A percentile compares a stretch with the other conserved stretches of the same genome.
Evolutionary conservation across 2,329 filamentous ascomycete genomes (phyloP).

Genomic region (Fusarium metavorans): DNA sequence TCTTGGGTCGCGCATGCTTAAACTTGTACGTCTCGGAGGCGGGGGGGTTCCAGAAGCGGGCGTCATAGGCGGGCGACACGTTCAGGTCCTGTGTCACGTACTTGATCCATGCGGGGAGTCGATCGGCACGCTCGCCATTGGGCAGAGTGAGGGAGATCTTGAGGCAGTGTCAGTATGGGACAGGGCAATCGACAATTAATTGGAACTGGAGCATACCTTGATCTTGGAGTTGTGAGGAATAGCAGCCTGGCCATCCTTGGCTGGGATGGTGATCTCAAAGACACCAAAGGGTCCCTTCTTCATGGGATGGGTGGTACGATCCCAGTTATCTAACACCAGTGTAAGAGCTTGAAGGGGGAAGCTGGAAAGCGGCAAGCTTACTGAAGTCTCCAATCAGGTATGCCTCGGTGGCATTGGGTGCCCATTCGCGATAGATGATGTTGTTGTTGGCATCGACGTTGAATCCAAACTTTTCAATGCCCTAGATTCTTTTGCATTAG

Average conservation of each 20-base stretch:
- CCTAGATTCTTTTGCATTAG: constrained; percentile 62
- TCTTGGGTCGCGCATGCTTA: constrained; percentile 84
- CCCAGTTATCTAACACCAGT: constrained; percentile 78
- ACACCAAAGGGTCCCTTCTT: constrained; percentile 86
- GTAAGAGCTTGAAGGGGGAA: constrained; percentile 42
- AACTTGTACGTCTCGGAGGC: constrained; percentile 81
- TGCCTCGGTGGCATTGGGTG: constrained; percentile 86
- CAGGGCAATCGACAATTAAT: neutral
- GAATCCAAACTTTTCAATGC: constrained; percentile 88
- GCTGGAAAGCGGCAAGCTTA: constrained; percentile 56
- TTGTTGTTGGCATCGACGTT: constrained; percentile 85
- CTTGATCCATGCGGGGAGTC: constrained; percentile 96
- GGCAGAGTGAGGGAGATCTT: constrained; percentile 88
- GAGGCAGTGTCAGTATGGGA: neutral
- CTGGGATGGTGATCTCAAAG: constrained; percentile 84
- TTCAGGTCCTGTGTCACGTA: constrained; percentile 93
- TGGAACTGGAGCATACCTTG: constrained; percentile 72
- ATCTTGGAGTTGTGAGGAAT: constrained; percentile 96
- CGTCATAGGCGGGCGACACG: constrained; percentile 93
- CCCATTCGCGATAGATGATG: constrained; percentile 95
- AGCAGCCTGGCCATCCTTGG: constrained; percentile 77
- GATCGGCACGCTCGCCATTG: constrained; percentile 83
- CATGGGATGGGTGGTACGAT: constrained; percentile 86
- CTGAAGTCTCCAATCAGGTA: constrained; percentile 96
- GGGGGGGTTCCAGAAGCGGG: constrained; percentile 96